A percentile compares a stretch with the other conserved stretches of the same genome.
Evolutionary conservation across 2,329 filamentous ascomycete genomes (phyloP).

Genomic region (Stachybotrys chlorohalonatus): DNA sequence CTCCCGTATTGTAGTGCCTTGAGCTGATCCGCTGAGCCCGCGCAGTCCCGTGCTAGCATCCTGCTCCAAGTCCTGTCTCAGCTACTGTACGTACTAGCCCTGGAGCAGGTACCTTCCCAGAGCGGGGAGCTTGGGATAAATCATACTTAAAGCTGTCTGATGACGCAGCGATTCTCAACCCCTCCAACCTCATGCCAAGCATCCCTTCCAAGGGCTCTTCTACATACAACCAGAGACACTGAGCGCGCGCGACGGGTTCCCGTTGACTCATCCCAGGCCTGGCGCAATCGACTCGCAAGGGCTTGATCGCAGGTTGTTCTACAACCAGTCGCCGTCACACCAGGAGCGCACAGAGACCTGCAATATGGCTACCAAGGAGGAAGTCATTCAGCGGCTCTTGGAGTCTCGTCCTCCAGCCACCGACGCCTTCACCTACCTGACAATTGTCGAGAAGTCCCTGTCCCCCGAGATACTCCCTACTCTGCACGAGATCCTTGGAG

Average conservation of each 20-base stretch:
- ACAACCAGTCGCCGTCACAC: too few species aligned
- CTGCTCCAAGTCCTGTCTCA: too few species aligned
- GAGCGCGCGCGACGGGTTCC: too few species aligned
- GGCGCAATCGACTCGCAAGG: too few species aligned
- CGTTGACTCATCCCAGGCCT: too few species aligned
- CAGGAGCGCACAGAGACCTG: background rate
- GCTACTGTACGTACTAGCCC: too few species aligned
- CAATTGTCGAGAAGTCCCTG: constrained; percentile 66
- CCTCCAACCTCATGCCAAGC: background rate
- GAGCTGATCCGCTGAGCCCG: too few species aligned
- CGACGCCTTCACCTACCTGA: constrained; percentile 69
- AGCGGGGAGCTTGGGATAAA: background rate
- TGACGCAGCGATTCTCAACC: background rate
- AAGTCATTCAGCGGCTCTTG: constrained; percentile 34
- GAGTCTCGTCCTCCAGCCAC: constrained; percentile 42
- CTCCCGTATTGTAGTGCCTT: too few species aligned
- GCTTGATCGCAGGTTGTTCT: too few species aligned
- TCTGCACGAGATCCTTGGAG: constrained; percentile 60
- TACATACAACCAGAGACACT: background rate
- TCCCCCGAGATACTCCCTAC: constrained; percentile 56
- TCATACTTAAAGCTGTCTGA: background rate
- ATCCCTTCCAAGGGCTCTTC: background rate
- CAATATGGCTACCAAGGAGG: constrained; percentile 16
- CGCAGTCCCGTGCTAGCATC: too few species aligned
- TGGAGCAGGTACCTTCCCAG: background rate